Percentiles rank a stretch among this genome's conserved stretches.
phyloP scores from a whole-genome alignment of 306 rosid genomes.

The Pyrus bretschneideri region DNA sequence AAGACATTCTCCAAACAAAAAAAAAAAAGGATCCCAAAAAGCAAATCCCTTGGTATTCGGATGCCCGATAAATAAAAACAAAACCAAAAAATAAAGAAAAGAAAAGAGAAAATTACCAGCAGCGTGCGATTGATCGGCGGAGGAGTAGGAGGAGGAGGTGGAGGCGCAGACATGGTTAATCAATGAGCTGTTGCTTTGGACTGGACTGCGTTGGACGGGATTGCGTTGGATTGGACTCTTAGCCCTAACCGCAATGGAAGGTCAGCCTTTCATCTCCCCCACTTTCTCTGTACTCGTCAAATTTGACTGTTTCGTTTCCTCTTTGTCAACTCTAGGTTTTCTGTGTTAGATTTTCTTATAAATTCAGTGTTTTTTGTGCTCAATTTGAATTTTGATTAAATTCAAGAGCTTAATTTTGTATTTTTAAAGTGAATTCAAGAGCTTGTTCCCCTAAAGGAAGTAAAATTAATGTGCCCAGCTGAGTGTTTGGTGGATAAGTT shows the following conservation, averaged over 20 bases:
- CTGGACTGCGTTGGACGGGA: not conserved
- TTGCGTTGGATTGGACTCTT: not conserved
- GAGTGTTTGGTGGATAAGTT: not conserved
- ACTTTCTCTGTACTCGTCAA: not conserved
- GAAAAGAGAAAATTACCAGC: not conserved
- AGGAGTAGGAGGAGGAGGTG: not conserved
- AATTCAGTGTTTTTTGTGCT: not conserved
- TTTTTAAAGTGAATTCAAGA: not conserved
- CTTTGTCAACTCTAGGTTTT: not conserved
- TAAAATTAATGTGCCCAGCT: not conserved
- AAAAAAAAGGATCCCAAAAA: not conserved
- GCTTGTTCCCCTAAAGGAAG: not conserved
- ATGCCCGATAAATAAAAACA: not conserved
- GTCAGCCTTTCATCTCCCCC: not conserved
- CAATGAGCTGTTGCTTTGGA: not conserved
- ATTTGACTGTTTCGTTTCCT: not conserved
- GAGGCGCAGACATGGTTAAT: not conserved
- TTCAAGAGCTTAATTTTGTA: not conserved
- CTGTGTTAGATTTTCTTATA: not conserved
- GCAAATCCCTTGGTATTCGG: not conserved
- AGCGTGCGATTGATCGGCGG: not conserved
- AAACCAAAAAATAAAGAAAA: not conserved
- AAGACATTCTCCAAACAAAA: not conserved
- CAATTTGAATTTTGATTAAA: not conserved
- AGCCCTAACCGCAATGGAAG: slow-evolving; percentile 1